Percentiles rank a stretch among this genome's conserved stretches.
Conservation (phyloP, 345 rosid species). For the Populus simonii region DNA sequence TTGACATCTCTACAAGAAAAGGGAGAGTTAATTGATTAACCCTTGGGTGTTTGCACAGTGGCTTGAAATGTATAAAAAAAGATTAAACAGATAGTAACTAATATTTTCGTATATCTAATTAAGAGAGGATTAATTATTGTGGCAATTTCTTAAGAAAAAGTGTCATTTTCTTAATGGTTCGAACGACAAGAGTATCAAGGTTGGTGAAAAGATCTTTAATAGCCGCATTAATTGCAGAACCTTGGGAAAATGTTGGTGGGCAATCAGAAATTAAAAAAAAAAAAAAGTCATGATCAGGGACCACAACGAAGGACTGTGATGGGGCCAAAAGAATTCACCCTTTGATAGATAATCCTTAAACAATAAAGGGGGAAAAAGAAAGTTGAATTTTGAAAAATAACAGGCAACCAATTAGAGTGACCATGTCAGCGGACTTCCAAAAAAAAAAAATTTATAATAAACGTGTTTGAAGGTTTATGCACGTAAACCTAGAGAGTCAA, state of each 20-base stretch:
- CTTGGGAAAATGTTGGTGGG: no score
- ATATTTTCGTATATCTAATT: no score
- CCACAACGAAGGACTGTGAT: not conserved
- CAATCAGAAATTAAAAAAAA: not conserved
- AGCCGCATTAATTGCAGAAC: not conserved
- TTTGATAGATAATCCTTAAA: no score
- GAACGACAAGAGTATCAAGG: not conserved
- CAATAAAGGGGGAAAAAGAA: not conserved
- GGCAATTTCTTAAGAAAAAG: no score
- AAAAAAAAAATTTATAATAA: not conserved
- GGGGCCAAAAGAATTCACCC: not conserved
- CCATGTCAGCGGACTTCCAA: not conserved
- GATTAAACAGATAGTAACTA: no score
- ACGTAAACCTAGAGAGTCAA: not conserved
- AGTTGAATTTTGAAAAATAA: not conserved
- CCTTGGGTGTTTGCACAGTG: no score
- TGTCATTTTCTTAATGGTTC: not conserved
- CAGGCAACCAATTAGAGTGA: not conserved
- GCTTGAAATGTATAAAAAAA: no score
- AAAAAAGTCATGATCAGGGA: not conserved
- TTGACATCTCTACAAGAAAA: no score
- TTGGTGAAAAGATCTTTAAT: not conserved
- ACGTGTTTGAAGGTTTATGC: constrained; percentile 41
- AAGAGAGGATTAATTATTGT: no score
- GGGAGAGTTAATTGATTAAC: no score